These are phyloP conservation scores for Metschnikowia kofuensis DNA, from an alignment of 805 yeast species.

Conservation along the genomic window DNA sequence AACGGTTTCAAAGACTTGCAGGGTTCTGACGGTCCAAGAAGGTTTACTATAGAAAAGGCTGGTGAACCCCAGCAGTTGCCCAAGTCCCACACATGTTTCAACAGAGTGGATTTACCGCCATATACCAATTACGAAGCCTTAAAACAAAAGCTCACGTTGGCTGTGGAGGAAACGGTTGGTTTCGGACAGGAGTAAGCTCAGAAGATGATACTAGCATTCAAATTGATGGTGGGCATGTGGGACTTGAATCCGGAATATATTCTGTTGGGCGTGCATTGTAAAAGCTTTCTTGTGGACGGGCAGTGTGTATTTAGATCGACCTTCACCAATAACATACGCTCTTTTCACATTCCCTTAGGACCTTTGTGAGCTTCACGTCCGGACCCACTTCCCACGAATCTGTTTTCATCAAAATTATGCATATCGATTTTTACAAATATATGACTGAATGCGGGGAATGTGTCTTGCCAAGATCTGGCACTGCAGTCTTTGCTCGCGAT, in stretches of 20 bases:
- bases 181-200: conserved; percentile 87
- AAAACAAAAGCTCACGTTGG: conserved; percentile 87
- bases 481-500: not conserved
- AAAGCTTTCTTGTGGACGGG: not conserved
- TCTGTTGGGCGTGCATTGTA: not conserved
- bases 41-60: conserved; percentile 97
- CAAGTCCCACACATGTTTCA: conserved; percentile 97
- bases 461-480: not conserved
- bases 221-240: too few species aligned
- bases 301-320: too few species aligned
- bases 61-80: conserved; percentile 93
- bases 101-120: conserved; percentile 97
- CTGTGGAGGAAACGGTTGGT: conserved; percentile 98
- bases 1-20: conserved; percentile 98
- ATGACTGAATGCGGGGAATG: not conserved
- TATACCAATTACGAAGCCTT: conserved; percentile 79
- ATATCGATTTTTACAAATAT: not conserved
- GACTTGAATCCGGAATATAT: not conserved
- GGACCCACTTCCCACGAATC: not conserved
- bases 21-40: conserved; percentile 98
- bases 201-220: too few species aligned
- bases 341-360: too few species aligned
- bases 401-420: not conserved
- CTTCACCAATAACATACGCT: too few species aligned
- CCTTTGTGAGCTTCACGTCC: not conserved